These are phyloP conservation scores for Penicillium sp. DNA, from an alignment of 2,329 filamentous ascomycete genomes.

Conservation along the genomic window DNA sequence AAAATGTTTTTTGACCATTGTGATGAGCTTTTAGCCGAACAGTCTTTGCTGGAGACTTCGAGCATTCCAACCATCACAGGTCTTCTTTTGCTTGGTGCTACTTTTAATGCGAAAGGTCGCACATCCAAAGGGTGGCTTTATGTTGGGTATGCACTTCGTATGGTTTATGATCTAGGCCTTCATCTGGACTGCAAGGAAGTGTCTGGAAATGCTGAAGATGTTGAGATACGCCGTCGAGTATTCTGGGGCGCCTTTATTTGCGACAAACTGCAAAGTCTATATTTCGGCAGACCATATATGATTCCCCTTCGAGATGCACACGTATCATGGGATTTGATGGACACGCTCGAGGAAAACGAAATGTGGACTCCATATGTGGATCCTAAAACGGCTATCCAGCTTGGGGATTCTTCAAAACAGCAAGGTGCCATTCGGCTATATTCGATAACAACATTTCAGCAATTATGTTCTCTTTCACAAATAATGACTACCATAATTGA, in stretches of 20 bases:
- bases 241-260: constrained; percentile 32
- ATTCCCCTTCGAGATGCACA: constrained; percentile 25
- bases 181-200: constrained; percentile 33
- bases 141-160: constrained; percentile 38
- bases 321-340: constrained; percentile 27
- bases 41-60: constrained; percentile 28
- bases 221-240: constrained; percentile 26
- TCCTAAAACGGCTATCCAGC: constrained; percentile 4
- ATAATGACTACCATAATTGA: constrained; percentile 38
- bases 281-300: constrained; percentile 50
- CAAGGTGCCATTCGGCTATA: constrained; percentile 10
- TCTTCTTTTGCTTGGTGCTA: constrained; percentile 28
- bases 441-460: constrained; percentile 35
- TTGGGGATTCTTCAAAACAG: background rate
- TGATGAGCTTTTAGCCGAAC: constrained; percentile 32
- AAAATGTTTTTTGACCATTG: constrained; percentile 38
- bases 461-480: constrained; percentile 32
- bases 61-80: constrained; percentile 38
- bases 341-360: constrained; percentile 29
- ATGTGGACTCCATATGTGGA: constrained; percentile 22
- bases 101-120: constrained; percentile 21
- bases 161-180: constrained; percentile 40
- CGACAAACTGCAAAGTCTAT: constrained; percentile 54
- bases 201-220: constrained; percentile 20
- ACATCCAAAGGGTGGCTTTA: constrained; percentile 37